Evolutionary conservation across 176 grass and related monocot genomes (phyloP).

Genomic region (Elymus sibiricus): DNA sequence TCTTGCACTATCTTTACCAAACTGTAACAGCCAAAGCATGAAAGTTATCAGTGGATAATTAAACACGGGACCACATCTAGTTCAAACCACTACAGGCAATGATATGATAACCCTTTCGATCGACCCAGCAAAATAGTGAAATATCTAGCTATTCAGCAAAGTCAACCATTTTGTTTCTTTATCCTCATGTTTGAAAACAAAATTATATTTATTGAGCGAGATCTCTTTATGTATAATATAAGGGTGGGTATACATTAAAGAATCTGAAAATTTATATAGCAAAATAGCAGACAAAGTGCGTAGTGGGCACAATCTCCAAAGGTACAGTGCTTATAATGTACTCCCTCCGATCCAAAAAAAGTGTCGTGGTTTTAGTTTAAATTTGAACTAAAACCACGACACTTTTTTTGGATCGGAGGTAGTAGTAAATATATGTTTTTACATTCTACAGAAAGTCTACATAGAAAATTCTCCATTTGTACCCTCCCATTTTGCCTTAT

Average conservation of each 20-base stretch:
- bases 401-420: not conserved
- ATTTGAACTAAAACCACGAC: too few relatives aligned
- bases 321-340: not conserved
- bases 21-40: constrained; percentile 45
- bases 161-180: not conserved
- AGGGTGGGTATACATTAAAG: not conserved
- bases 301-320: not conserved
- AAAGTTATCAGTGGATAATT: constrained; percentile 19
- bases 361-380: too few relatives aligned
- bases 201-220: not conserved
- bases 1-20: constrained; percentile 85
- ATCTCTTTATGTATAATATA: not conserved
- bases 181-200: not conserved
- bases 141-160: not conserved
- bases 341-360: too few relatives aligned
- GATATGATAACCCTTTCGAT: not conserved
- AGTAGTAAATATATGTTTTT: not conserved
- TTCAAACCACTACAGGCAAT: not conserved
- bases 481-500: not conserved
- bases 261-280: not conserved
- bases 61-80: constrained; percentile 6
- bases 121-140: constrained; percentile 5
- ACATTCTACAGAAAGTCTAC: not conserved
- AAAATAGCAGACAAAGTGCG: not conserved
- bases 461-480: not conserved